Evolutionary conservation across 1,139 yeast genomes (phyloP), one percentile per base, ranked within the genome.

Genomic region (Pichia sp.): DNA sequence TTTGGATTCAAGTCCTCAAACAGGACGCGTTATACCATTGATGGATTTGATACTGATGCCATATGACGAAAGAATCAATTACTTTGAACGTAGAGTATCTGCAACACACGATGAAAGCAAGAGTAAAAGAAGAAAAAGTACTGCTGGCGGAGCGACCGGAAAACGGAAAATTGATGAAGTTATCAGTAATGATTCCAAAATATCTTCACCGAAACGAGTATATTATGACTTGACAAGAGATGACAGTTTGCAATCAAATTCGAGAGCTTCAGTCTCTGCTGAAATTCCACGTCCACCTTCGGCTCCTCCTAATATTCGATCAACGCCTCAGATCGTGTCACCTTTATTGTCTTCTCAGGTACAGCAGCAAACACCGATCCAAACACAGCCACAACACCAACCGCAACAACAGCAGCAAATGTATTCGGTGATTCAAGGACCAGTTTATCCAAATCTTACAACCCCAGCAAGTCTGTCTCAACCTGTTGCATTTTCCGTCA

Each of bases 1-100:
- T 4, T 48, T 54, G 32, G 50, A 47, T 36, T 10, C 49, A 15
- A 19, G 19, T 6, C 36, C 46, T 29, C n/a, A 53, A 41, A 2
- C 13, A 3, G 15, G 10, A 5, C 32, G 38, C 36, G 40, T 29
- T 13, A 31, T 53, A 5, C 19, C 50, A 29, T 29, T 54, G 5
- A 11, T 48, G 6, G 54, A 52, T 31, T 2, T 55, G 5, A 42
- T 57, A 7, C n/a, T 32, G 10, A 52, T 57, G 54, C 10, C 45
- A 11, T 50, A 52, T 10, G 50, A 49, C 3, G 59, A 54, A 32
- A 49, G 59, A 44, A 23, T 42, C 8, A 30, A 41, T 8, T 47
- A 40, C 32, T 53, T 45, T 13, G 44, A 45, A 6, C 31, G 40
- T 13, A 45, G n/a, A 36, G 50, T 11, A 26, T 23, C 19, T 5